Base-by-base conservation (phyloP, 2,329 filamentous ascomycete species). In the Aureobasidium sp. region DNA sequence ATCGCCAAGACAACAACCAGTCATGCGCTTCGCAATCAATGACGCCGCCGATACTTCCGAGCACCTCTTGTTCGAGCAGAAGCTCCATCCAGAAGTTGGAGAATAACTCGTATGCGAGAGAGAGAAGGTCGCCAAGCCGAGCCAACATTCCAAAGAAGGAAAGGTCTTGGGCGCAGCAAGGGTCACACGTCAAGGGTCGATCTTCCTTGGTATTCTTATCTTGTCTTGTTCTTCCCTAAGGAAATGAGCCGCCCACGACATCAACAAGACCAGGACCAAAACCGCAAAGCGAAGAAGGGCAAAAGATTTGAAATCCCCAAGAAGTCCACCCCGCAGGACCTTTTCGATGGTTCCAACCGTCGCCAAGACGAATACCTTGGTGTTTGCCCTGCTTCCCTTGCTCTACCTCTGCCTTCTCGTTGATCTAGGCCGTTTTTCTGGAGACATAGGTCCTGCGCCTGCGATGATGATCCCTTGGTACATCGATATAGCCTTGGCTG, bases 291-390 rank as follows among this genome's bases (percentile, higher is more conserved):
- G 15, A 17, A 24, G 40, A 44, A 9, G 31, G 6, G 50, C 31
- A 22, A 45, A 45, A 33, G 53, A 57, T 57, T 57, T 57, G n/a
- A 57, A 57, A 57, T 56, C 15, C 5, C n/a, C 27, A 14, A 57
- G 37, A 45, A n/a, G n/a, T 27, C 11, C 53, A 24, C 37, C 47
- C 29, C 29, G 11, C 47, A 50, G 12, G 29, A 22, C 11, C 44
- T 12, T 33, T 37, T 58, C 54, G 42, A 58, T 58, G 54, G 54
- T 39, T 47, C 14, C 31, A 58, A 58, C 54, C 19, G 54, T 48
- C 54, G 54, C 54, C 54, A 58, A 58, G 54, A 44, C 27, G n/a
- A 33, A 22, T 17, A 17, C 27, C 50, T 54, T 42, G 35, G 29
- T 54, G 35, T 24, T 45, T 24, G 39, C 53, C n/a, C 29, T 57